phyloP scores from a whole-genome alignment of 2,329 filamentous ascomycete genomes.

The Septoria petroselini region DNA sequence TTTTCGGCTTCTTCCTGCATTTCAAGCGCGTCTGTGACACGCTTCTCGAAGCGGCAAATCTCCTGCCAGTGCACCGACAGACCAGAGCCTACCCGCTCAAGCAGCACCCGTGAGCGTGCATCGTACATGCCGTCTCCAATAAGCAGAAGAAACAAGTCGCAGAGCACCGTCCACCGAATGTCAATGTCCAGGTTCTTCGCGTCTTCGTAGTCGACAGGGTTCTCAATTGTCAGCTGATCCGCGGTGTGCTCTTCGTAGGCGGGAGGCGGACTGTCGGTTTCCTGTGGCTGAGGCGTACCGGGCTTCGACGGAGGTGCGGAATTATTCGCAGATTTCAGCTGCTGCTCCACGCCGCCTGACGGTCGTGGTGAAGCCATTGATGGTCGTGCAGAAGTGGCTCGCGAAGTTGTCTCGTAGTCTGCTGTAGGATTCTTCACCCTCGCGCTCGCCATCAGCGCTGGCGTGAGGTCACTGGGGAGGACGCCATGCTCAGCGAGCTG shows the following conservation, averaged over 20 bases:
- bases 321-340: constrained; percentile 20
- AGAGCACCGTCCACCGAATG: constrained; percentile 92
- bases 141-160: constrained; percentile 91
- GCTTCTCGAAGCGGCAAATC: constrained; percentile 94
- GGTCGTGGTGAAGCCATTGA: constrained; percentile 31
- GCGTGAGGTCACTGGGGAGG: constrained; percentile 75
- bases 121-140: constrained; percentile 96
- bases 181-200: constrained; percentile 91
- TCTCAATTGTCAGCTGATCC: constrained; percentile 74
- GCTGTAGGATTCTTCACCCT: constrained; percentile 76
- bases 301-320: constrained; percentile 27
- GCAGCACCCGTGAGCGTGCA: constrained; percentile 74
- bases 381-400: constrained; percentile 35
- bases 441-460: constrained; percentile 84
- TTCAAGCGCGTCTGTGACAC: constrained; percentile 91
- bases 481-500: constrained; percentile 92
- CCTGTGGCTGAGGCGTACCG: constrained; percentile 37
- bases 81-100: constrained; percentile 77
- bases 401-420: constrained; percentile 17
- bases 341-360: constrained; percentile 21
- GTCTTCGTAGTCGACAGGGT: constrained; percentile 75
- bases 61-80: constrained; percentile 86
- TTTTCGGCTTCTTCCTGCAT: constrained; percentile 95
- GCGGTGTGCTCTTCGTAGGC: constrained; percentile 62
- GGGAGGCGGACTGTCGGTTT: constrained; percentile 40